Evolutionary conservation across 2,329 filamentous ascomycete genomes (phyloP).

Genomic region (Fusarium coicis): DNA sequence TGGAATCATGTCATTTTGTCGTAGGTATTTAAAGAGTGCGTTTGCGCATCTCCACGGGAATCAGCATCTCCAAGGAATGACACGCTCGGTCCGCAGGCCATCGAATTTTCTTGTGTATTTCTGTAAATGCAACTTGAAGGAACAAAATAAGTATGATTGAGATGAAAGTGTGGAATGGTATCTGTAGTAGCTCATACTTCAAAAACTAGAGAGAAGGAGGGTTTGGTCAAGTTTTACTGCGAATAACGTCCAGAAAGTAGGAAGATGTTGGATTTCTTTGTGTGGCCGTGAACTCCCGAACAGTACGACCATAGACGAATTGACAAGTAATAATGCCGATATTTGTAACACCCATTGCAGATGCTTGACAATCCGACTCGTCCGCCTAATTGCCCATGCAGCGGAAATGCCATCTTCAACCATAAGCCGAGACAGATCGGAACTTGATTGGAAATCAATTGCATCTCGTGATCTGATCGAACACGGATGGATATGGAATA

Average conservation of each 20-base stretch:
- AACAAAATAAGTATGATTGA: not conserved
- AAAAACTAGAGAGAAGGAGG: rapidly evolving
- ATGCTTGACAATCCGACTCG: not conserved
- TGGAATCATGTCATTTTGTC: conserved; percentile 22
- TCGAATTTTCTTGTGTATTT: not conserved
- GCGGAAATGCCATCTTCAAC: not conserved
- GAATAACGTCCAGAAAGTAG: not conserved
- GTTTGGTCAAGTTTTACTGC: not conserved
- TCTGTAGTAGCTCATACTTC: not conserved
- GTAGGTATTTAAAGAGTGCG: not conserved
- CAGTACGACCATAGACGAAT: not conserved
- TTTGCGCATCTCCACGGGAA: conserved; percentile 24
- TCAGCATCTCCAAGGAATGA: conserved; percentile 9
- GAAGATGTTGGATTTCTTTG: too few relatives aligned
- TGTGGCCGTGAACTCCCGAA: not conserved
- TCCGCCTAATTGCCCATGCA: not conserved
- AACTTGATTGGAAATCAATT: conserved; percentile 19
- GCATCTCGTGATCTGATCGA: conserved; percentile 5
- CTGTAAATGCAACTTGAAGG: too few relatives aligned
- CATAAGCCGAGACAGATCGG: not conserved
- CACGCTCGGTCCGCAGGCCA: not conserved
- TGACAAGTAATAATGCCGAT: not conserved
- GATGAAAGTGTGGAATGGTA: rapidly evolving
- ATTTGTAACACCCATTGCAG: conserved; percentile 3
- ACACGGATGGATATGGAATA: not conserved